phyloP scores from a whole-genome alignment of 768 basidiomycete species.

The Auriscalpium orientale region DNA sequence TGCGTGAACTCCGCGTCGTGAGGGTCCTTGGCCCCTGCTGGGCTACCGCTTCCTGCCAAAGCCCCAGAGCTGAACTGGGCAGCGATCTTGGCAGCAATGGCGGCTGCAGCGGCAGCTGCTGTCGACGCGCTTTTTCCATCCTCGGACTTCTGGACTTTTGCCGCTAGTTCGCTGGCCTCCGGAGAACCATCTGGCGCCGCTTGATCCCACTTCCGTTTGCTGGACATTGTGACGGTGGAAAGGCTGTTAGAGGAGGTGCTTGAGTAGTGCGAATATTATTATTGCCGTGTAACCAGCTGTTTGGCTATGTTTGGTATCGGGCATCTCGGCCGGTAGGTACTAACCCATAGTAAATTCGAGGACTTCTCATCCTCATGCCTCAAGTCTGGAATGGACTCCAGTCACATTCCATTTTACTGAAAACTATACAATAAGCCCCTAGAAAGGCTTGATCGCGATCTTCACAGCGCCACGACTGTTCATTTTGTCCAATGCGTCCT shows the following conservation, averaged over 20 bases:
- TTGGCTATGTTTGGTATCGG: no score
- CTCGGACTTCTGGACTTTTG: conserved; percentile 40
- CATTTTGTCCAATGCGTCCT: conserved; percentile 61
- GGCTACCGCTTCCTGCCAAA: conserved; percentile 27
- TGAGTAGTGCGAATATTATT: no score
- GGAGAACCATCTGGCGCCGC: conserved; percentile 39
- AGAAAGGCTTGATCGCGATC: conserved; percentile 39
- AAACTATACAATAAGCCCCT: no score
- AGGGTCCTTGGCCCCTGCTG: conserved; percentile 46
- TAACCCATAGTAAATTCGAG: no score
- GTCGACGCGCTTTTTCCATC: conserved; percentile 57
- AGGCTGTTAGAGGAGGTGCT: no score
- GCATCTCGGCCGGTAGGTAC: no score
- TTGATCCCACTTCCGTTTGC: conserved; percentile 80
- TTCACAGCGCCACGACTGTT: conserved; percentile 45
- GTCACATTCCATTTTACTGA: no score
- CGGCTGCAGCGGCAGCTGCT: conserved; percentile 72
- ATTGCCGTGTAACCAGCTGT: no score
- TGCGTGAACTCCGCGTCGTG: conserved; percentile 78
- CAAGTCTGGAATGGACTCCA: no score
- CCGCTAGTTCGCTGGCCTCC: conserved; percentile 33
- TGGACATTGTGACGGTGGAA: conserved; percentile 37
- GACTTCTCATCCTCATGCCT: no score
- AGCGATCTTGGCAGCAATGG: conserved; percentile 93
- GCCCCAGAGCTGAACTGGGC: conserved; percentile 60